Conservation (phyloP, 2,329 filamentous ascomycete genomes). For the Fusarium torulosum region DNA sequence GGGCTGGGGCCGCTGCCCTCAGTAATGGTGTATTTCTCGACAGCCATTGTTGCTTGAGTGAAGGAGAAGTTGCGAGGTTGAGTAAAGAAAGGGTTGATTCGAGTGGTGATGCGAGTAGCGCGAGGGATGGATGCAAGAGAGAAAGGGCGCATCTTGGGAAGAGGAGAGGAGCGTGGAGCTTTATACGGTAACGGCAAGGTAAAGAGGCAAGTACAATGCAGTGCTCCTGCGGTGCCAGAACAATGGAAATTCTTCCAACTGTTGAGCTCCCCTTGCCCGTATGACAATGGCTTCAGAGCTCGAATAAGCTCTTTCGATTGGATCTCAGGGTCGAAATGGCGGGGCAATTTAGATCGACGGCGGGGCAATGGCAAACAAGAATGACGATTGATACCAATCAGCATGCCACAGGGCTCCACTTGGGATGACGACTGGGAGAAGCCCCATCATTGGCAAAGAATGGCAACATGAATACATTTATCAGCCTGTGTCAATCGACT, state of each 20-base stretch:
- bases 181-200: constrained; percentile 30
- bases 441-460: constrained; percentile 11
- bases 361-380: constrained; percentile 42
- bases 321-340: constrained; percentile 41
- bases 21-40: constrained; percentile 74
- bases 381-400: constrained; percentile 48
- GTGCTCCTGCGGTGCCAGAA: constrained; percentile 28
- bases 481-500: not conserved
- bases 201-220: constrained; percentile 24
- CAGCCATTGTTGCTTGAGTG: constrained; percentile 70
- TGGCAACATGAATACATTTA: constrained; percentile 26
- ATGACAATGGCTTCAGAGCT: constrained; percentile 41
- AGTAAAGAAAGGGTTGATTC: constrained; percentile 37
- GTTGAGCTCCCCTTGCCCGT: constrained; percentile 37
- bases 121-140: constrained; percentile 39
- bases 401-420: constrained; percentile 32
- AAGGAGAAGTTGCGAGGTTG: constrained; percentile 41
- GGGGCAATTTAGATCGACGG: constrained; percentile 49
- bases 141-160: constrained; percentile 37
- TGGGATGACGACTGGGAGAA: constrained; percentile 46
- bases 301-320: constrained; percentile 40
- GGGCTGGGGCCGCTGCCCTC: constrained; percentile 75
- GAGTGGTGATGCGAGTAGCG: constrained; percentile 33
- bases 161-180: constrained; percentile 37
- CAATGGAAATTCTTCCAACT: constrained; percentile 30